Evolutionary conservation across 2,329 filamentous ascomycete species (phyloP), one percentile per base, ranked within the genome.

Genomic region (Ophiocordyceps australis): DNA sequence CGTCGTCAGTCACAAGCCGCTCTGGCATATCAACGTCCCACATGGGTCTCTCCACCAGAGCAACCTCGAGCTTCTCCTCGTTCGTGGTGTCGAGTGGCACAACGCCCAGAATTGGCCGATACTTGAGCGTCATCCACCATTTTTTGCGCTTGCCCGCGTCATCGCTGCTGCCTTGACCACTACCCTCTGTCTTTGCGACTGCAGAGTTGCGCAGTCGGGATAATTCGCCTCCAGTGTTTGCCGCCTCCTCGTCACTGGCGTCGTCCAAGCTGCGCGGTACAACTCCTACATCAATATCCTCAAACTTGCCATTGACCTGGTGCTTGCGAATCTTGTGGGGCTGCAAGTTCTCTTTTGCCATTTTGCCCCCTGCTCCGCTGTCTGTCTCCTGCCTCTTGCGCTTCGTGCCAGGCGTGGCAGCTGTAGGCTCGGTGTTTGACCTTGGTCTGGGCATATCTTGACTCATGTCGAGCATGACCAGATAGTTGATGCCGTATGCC

Each of bases 391-490:
- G 43, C 23, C 65, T 55, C 51, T 71, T 71, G 30, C 65, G 58
- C 47, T 71, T 71, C 39, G 41, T 62, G 11, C 46, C 39, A 2
- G 34, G 36, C 2, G 35, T 30, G n/a, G n/a, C n/a, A n/a, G n/a
- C n/a, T n/a, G n/a, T n/a, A n/a, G n/a, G n/a, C n/a, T n/a, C n/a
- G n/a, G n/a, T n/a, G n/a, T n/a, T n/a, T n/a, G n/a, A n/a, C n/a
- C n/a, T n/a, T 1, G 41, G 34, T 20, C 42, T 38, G n/a, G 43
- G 42, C 15, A 89, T 62, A 45, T 93, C 76, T 39, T 66, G 65
- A 13, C 67, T 66, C 17, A 92, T 55, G 46, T 95, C 83, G 32
- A 98, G 69, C 85, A 95, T 95, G 54, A 80, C 83, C 14, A 98
- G 50, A 64, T 83, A 95, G 2, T 68, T 74, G 21, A 71, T 67